Percentiles rank a stretch among this genome's conserved stretches.
Conservation (phyloP, 2,329 filamentous ascomycete genomes). For the Paraphaeosphaeria minitans region DNA sequence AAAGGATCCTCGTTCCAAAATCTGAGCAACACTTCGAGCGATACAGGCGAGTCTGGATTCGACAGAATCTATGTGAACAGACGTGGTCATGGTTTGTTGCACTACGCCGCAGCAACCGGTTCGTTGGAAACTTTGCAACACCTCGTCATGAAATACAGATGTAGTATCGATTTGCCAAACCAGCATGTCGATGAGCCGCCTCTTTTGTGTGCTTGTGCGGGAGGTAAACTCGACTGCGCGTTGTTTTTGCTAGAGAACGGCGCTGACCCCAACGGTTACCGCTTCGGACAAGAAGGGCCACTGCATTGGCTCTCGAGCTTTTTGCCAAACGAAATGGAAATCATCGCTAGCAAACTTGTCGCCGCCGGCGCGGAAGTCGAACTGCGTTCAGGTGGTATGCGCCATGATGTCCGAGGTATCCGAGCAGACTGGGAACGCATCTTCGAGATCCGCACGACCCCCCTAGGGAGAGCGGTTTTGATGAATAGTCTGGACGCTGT, state of each 20-base stretch:
- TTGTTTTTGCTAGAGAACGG: slow-evolving; percentile 13
- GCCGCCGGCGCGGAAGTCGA: slow-evolving; percentile 13
- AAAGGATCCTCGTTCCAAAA: background rate
- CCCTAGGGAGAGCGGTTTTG: slow-evolving; percentile 14
- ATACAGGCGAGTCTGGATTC: slow-evolving; percentile 2
- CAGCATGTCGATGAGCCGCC: slow-evolving; percentile 13
- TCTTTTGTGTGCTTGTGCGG: slow-evolving; percentile 9
- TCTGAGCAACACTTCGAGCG: background rate
- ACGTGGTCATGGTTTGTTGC: slow-evolving; percentile 12
- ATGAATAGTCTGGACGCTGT: slow-evolving; percentile 13
- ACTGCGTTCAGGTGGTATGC: slow-evolving; percentile 11
- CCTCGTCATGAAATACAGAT: slow-evolving; percentile 14
- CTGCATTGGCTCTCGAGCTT: slow-evolving; percentile 18
- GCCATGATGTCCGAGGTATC: slow-evolving; percentile 14
- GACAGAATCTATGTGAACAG: slow-evolving; percentile 12
- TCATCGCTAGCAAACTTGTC: slow-evolving; percentile 7
- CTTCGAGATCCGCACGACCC: slow-evolving; percentile 13
- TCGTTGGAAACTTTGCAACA: slow-evolving; percentile 6
- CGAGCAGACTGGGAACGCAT: slow-evolving; percentile 15
- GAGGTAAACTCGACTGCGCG: slow-evolving; percentile 12
- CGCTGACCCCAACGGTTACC: slow-evolving; percentile 13
- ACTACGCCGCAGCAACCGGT: slow-evolving; percentile 13
- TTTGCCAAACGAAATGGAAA: slow-evolving; percentile 10
- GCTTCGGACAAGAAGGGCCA: slow-evolving; percentile 11
- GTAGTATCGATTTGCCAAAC: slow-evolving; percentile 12